phyloP scores from a whole-genome alignment of 306 rosid genomes.

The Canavalia ensiformis region DNA sequence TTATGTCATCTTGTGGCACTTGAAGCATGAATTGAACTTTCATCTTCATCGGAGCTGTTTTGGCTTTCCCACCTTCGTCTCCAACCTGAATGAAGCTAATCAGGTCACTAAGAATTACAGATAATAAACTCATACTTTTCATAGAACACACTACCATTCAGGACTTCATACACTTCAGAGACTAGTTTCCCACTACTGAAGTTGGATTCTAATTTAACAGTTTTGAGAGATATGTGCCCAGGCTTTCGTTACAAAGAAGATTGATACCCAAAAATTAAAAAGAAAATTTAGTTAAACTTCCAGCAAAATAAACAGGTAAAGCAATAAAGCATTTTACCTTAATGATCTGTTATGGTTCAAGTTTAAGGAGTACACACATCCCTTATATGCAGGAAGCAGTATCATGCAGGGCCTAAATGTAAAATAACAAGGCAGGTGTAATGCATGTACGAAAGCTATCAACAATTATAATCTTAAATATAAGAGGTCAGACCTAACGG shows the following conservation, averaged over 20 bases:
- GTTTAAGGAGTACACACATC: slow-evolving; percentile 18
- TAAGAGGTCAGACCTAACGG: slow-evolving; percentile 11
- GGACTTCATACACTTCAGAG: slow-evolving; percentile 9
- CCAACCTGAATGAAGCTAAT: slow-evolving; percentile 77
- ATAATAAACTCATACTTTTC: slow-evolving; percentile 16
- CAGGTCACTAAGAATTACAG: slow-evolving; percentile 21
- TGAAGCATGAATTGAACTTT: slow-evolving; percentile 98
- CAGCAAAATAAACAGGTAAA: slow-evolving; percentile 7
- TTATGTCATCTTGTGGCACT: slow-evolving; percentile 91
- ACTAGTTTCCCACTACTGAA: slow-evolving; percentile 27
- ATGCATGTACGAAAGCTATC: background rate
- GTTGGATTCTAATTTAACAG: slow-evolving; percentile 33
- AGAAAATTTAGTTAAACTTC: slow-evolving; percentile 7
- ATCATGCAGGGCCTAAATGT: slow-evolving; percentile 23
- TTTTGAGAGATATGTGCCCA: background rate
- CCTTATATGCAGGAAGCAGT: slow-evolving; percentile 18
- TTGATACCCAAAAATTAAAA: background rate
- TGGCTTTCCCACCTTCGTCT: slow-evolving; percentile 87
- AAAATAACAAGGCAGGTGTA: slow-evolving; percentile 23
- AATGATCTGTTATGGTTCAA: slow-evolving; percentile 20
- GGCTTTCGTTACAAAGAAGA: slow-evolving; percentile 13
- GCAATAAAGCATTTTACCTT: slow-evolving; percentile 31
- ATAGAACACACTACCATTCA: background rate
- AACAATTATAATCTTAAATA: background rate
- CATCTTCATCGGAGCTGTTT: slow-evolving; percentile 95